These are phyloP conservation scores for Penicillium sp. DNA, from an alignment of 2,329 filamentous ascomycete species.

Conservation along the genomic window DNA sequence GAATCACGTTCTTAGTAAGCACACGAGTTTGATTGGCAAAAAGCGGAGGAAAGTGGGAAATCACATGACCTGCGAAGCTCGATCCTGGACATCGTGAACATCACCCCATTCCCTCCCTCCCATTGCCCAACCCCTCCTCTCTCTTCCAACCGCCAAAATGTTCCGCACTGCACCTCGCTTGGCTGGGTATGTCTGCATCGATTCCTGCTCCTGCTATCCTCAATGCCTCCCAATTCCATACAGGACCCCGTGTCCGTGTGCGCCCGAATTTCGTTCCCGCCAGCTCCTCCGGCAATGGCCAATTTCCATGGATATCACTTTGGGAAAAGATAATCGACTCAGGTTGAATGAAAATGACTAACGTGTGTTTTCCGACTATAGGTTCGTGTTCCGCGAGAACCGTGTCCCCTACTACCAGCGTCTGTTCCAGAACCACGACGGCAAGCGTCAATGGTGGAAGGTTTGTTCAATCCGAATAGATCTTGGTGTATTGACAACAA, in stretches of 20 bases:
- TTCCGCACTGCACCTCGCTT: slow-evolving; percentile 44
- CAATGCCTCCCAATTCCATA: neutral
- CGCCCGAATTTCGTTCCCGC: slow-evolving; percentile 20
- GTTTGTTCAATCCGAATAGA: slow-evolving; percentile 46
- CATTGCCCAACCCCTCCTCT: slow-evolving; percentile 25
- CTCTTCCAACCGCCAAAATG: slow-evolving; percentile 37
- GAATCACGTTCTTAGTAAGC: slow-evolving; percentile 21
- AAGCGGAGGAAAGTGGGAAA: slow-evolving; percentile 29
- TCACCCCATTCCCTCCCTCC: slow-evolving; percentile 15
- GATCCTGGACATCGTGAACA: slow-evolving; percentile 30
- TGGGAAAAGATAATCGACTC: neutral
- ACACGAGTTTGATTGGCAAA: slow-evolving; percentile 18
- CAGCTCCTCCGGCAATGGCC: slow-evolving; percentile 15
- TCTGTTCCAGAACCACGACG: slow-evolving; percentile 65
- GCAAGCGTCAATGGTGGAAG: slow-evolving; percentile 67
- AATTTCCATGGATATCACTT: slow-evolving; percentile 11
- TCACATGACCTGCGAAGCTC: slow-evolving; percentile 31
- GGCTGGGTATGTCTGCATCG: slow-evolving; percentile 40
- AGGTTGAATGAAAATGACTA: neutral
- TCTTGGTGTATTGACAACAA: neutral
- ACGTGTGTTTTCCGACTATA: slow-evolving; percentile 24
- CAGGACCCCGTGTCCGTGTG: slow-evolving; percentile 11
- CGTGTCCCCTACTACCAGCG: slow-evolving; percentile 67
- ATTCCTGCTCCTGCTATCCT: neutral
- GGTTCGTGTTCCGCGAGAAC: slow-evolving; percentile 64